Percentiles rank a stretch among this genome's conserved stretches.
Evolutionary conservation across 2,329 filamentous ascomycete species (phyloP).

Genomic region (Sclerotinia borealis): DNA sequence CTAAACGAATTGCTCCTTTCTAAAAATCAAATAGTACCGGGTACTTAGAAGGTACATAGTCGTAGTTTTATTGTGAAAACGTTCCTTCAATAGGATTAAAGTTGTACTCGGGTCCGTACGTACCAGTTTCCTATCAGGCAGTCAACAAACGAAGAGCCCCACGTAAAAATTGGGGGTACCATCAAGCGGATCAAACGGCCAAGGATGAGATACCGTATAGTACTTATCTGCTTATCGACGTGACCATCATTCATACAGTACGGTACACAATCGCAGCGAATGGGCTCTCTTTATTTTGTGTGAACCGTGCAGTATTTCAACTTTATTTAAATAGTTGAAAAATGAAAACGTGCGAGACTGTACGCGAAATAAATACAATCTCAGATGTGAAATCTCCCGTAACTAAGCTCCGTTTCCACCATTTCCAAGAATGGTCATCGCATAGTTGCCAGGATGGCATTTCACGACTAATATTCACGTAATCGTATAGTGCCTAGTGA

Average conservation of each 20-base stretch:
- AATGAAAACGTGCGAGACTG: not conserved
- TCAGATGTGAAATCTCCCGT: not conserved
- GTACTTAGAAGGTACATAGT: not conserved
- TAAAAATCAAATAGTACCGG: not conserved
- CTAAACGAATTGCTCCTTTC: not conserved
- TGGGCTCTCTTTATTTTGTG: not conserved
- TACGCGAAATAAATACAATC: not conserved
- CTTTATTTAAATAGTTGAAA: not conserved
- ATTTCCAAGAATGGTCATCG: not conserved
- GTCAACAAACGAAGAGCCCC: not conserved
- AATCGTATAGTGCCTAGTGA: not conserved
- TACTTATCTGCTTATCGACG: conserved; percentile 9
- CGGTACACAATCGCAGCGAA: not conserved
- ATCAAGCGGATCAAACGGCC: not conserved
- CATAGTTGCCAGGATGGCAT: not conserved
- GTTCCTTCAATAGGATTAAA: not conserved
- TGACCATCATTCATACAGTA: not conserved
- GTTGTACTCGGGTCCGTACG: conserved; percentile 4
- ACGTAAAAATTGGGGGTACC: not conserved
- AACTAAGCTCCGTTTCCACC: not conserved
- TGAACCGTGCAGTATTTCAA: not conserved
- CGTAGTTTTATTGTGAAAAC: not conserved
- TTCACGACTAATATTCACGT: not conserved
- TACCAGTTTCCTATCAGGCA: not conserved
- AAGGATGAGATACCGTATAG: not conserved